These are phyloP conservation scores for Rhodomyrtus tomentosa DNA, from an alignment of 345 rosid species.

Conservation along the genomic window DNA sequence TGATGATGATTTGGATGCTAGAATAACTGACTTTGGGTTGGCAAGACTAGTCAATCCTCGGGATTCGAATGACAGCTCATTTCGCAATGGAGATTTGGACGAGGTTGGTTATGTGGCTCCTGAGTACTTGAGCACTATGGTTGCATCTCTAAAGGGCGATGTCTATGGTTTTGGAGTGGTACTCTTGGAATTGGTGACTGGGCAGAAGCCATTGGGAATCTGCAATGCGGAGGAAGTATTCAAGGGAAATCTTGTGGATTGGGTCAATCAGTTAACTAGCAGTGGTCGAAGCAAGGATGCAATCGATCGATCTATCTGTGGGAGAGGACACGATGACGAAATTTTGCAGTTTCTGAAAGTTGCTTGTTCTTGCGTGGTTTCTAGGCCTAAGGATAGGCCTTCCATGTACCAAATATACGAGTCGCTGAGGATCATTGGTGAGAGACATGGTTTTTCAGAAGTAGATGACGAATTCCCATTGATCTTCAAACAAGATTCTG, in stretches of 20 bases:
- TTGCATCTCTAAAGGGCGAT: constrained; percentile 42
- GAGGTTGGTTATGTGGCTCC: constrained; percentile 23
- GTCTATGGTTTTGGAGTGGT: constrained; percentile 50
- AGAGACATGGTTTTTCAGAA: constrained; percentile 11
- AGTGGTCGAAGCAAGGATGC: constrained; percentile 27
- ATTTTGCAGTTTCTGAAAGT: constrained; percentile 30
- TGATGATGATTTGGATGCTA: constrained; percentile 46
- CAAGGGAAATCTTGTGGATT: constrained; percentile 49
- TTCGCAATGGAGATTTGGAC: constrained; percentile 25
- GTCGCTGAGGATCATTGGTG: constrained; percentile 14
- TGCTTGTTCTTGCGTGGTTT: constrained; percentile 31
- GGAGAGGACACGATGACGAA: constrained; percentile 28
- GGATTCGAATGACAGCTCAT: constrained; percentile 33
- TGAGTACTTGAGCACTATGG: constrained; percentile 36
- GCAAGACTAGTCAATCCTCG: constrained; percentile 26
- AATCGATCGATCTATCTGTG: constrained; percentile 22
- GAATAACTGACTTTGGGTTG: constrained; percentile 41
- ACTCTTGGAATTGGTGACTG: constrained; percentile 20
- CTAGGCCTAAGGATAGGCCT: constrained; percentile 43
- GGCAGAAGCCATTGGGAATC: constrained; percentile 30
- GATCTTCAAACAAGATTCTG: constrained; percentile 13
- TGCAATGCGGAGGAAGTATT: constrained; percentile 30
- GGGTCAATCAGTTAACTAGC: constrained; percentile 28
- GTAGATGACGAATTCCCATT: constrained; percentile 11
- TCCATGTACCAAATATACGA: constrained; percentile 31